These are phyloP conservation scores for Saccharomyces hybrid DNA, from an alignment of 1,139 yeast species.

Conservation along the genomic window DNA sequence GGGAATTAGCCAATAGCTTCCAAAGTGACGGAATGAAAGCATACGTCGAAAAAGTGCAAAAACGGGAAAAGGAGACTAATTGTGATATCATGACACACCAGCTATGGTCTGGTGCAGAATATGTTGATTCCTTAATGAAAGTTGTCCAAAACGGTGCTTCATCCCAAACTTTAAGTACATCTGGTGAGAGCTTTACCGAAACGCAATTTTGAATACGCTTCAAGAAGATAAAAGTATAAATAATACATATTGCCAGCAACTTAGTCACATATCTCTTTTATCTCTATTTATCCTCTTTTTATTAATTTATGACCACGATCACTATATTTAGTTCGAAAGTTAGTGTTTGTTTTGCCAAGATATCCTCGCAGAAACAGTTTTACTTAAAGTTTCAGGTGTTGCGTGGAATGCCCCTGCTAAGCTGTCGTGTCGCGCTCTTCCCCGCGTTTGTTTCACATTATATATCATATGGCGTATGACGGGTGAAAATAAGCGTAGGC, in stretches of 20 bases:
- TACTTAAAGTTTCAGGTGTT: background rate
- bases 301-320: background rate
- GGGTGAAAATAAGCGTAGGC: background rate
- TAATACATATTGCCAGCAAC: no score
- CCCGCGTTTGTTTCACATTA: background rate
- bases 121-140: constrained; percentile 41
- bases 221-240: background rate
- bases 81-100: constrained; percentile 53
- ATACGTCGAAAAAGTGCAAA: constrained; percentile 46
- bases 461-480: background rate
- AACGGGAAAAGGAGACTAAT: constrained; percentile 37
- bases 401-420: background rate
- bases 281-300: background rate
- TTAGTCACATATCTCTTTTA: background rate
- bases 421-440: background rate
- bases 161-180: constrained; percentile 37
- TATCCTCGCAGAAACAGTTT: background rate
- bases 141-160: constrained; percentile 42
- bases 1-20: constrained; percentile 43
- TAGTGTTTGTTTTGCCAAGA: background rate
- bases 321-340: background rate
- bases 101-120: constrained; percentile 54
- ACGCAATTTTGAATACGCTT: constrained; percentile 23
- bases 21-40: constrained; percentile 49
- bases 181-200: constrained; percentile 45